Base-by-base conservation (phyloP, 1,284 basidiomycete genomes). In the Apiotrichum montevideense region DNA sequence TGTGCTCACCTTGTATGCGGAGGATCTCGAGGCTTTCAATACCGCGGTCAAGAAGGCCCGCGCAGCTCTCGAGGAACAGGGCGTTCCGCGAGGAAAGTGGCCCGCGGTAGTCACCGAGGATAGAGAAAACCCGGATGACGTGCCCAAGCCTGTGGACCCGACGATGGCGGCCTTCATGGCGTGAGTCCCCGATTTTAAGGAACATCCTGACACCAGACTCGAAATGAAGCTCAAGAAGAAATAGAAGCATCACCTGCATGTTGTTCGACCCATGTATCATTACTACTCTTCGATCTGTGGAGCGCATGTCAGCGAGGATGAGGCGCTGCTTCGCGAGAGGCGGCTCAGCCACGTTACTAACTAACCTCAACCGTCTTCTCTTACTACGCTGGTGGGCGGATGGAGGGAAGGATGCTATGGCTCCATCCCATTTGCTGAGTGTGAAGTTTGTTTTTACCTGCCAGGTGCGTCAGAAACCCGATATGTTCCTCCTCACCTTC, bases 1-100 rank as follows among this genome's bases (percentile, higher is more conserved):
- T 73, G 87, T 93, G 6, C 88, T 93, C 71, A 90, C 91, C 64
- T 76, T 93, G 33, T 90, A 93, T 73, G 83, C 87, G 54, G 89
- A 91, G 50, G 83, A 87, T 1, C 73, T 90, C 3, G 78, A 80
- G n/a, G 79, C 79, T 10, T 90, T 90, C 74, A 80, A 81, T 37
- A 76, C 80, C 6, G 79, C 84, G 1, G 64, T 92, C 1, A 67
- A 68, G 1, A 66, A 77, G 0, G 76, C 91, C 2, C 82, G 82
- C 11, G 59, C 71, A 3, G 78, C 81, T 4, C 81, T 93, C 7
- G 54, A 66, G 2, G 68, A 74, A 0, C 73, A 80, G 48, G 71
- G 76, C 44, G 79, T 90, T 40, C 82, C 85, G 1, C 75, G 82
- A 58, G 59, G 68, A 0, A 78, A 86, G 59, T 94, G 91, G 90